Evolutionary conservation across 352 stramenopile genomes (phyloP), one percentile per base, ranked within the genome.

Genomic region (Pythium brachiatum): DNA sequence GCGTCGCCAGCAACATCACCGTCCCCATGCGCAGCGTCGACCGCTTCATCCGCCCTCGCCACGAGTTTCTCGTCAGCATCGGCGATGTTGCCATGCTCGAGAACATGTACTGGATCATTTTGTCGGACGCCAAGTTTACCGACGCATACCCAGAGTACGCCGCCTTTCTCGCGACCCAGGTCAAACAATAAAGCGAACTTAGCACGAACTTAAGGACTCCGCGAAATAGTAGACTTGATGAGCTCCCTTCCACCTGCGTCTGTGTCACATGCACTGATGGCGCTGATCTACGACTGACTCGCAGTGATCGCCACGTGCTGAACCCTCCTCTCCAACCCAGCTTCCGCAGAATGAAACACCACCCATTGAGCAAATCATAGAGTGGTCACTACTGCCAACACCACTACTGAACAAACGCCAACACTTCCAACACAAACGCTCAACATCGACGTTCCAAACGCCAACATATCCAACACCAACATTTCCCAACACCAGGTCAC

Each of bases 21-120:
- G 50, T 83, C 39, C 55, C 86, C 27, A 86, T 74, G 66, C 78
- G 80, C 38, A 83, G 36, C 44, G 54, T 74, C 11, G 72, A 70
- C 48, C 59, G 70, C 54, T 59, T 88, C 43, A 51, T 82, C 7
- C 69, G 66, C 2, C 78, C 80, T 7, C 78, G 80, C n/a, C 77
- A 66, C 29, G 47, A 85, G 56, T 89, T 76, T 15, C 52, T 89
- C 44, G 41, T n/a, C 11, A 47, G 23, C 46, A 62, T 26, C 41
- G 23, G 61, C 0, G 62, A 76, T 18, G 15, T 55, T n/a, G 47
- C 66, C 8, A 61, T 65, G 43, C 27, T 63, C 18, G 36, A 46
- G 13, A 12, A 7, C 4, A n/a, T 34, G 27, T 15, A 34, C 0
- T 88, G 79, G 79, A 78, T 88, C 26, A 11, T 62, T 9, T 66